A percentile compares a stretch with the other conserved stretches of the same genome.
Evolutionary conservation across 805 yeast genomes (phyloP).

Genomic region (Suhomyces tanzawaensis): DNA sequence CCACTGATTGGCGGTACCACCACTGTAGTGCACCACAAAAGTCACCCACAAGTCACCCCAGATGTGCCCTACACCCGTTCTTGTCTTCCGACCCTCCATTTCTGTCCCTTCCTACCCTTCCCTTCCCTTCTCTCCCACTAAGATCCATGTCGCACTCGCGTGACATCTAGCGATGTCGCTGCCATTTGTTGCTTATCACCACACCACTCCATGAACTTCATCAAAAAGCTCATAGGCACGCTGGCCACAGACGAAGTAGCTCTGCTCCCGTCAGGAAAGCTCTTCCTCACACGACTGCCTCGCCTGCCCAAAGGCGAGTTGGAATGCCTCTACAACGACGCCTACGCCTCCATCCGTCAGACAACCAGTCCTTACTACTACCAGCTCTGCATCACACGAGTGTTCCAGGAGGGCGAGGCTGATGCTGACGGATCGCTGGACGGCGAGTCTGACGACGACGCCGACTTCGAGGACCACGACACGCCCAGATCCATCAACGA

Average conservation of each 20-base stretch:
- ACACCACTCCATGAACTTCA: slow-evolving; percentile 57
- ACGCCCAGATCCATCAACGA: slow-evolving; percentile 22
- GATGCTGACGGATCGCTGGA: slow-evolving; percentile 43
- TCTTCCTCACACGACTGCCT: slow-evolving; percentile 70
- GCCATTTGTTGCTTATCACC: neutral
- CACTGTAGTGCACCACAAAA: too few relatives aligned
- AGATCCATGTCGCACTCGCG: too few relatives aligned
- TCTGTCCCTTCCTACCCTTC: too few relatives aligned
- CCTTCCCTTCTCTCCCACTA: too few relatives aligned
- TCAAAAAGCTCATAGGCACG: slow-evolving; percentile 60
- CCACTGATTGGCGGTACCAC: too few relatives aligned
- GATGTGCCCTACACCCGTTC: too few relatives aligned
- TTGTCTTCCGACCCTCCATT: too few relatives aligned
- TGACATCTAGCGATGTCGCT: too few relatives aligned
- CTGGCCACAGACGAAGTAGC: slow-evolving; percentile 59
- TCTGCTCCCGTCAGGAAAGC: slow-evolving; percentile 74
- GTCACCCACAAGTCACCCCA: too few relatives aligned
- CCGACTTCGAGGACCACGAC: slow-evolving; percentile 25
- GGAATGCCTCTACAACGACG: slow-evolving; percentile 81
- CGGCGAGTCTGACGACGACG: slow-evolving; percentile 43
- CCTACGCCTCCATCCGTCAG: slow-evolving; percentile 67
- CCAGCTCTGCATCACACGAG: slow-evolving; percentile 68
- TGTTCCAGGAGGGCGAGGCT: slow-evolving; percentile 66
- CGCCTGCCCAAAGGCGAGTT: slow-evolving; percentile 82
- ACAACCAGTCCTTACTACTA: slow-evolving; percentile 65